A percentile compares a stretch with the other conserved stretches of the same genome.
These are phyloP conservation scores for Leccinum subtestaceum DNA, from an alignment of 768 basidiomycete species.

Conservation along the genomic window DNA sequence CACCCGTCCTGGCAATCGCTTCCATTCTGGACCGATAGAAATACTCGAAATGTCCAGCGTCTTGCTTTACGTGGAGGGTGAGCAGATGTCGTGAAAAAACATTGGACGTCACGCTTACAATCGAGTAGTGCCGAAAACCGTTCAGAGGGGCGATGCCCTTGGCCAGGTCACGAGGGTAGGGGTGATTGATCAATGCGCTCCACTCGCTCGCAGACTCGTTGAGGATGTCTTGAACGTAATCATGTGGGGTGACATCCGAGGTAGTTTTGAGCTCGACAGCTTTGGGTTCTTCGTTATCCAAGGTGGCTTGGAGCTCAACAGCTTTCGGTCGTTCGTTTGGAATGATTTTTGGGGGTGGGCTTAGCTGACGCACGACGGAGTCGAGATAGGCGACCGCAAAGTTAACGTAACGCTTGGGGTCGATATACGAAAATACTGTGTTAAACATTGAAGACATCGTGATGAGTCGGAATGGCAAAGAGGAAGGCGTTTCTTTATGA, in stretches of 20 bases:
- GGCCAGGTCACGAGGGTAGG: conserved; percentile 1
- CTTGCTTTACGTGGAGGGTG: not conserved
- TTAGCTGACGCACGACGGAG: not conserved
- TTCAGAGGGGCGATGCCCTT: not conserved
- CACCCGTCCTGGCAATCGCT: not conserved
- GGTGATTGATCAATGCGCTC: not conserved
- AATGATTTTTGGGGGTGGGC: too few relatives aligned
- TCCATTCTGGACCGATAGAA: conserved; percentile 1
- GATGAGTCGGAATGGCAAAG: not conserved
- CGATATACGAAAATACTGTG: not conserved
- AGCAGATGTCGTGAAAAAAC: not conserved
- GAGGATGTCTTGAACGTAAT: conserved; percentile 4
- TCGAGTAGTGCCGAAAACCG: conserved; percentile 8
- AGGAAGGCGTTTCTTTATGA: not conserved
- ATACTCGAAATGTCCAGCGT: conserved; percentile 4
- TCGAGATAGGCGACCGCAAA: not conserved
- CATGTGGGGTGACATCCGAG: not conserved
- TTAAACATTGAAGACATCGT: not conserved
- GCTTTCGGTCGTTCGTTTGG: not conserved
- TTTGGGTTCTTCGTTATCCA: not conserved
- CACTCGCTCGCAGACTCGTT: not conserved
- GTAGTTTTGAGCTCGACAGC: not conserved
- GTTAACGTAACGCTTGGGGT: not conserved
- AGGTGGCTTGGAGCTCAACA: not conserved
- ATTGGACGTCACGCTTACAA: not conserved